phyloP scores from a whole-genome alignment of 2,329 filamentous ascomycete species.

The Graphiopsis chlorocephala region DNA sequence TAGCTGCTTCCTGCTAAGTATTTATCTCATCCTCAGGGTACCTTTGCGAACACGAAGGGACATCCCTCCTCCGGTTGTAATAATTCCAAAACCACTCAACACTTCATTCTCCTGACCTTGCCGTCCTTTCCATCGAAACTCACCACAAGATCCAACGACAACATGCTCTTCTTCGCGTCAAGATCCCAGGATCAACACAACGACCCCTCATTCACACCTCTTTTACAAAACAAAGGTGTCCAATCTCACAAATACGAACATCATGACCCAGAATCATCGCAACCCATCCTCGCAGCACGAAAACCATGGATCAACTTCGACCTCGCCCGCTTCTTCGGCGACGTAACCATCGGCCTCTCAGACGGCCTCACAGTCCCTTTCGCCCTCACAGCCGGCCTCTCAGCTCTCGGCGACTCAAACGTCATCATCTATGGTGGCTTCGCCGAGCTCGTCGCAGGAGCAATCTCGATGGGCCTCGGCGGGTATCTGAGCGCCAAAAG shows the following conservation, averaged over 20 bases:
- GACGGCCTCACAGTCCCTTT: slow-evolving; percentile 40
- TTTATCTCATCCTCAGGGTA: background rate
- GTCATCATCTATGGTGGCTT: slow-evolving; percentile 39
- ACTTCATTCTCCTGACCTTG: background rate
- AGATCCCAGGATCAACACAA: background rate
- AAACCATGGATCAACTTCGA: slow-evolving; percentile 10
- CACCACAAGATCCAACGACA: background rate
- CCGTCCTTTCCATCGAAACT: background rate
- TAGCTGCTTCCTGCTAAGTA: slow-evolving; percentile 2
- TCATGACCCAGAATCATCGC: background rate
- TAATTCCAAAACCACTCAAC: background rate
- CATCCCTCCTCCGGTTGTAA: background rate
- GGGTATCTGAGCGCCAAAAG: slow-evolving; percentile 46
- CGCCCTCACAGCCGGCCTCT: slow-evolving; percentile 37
- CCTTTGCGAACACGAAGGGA: background rate
- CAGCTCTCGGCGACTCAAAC: slow-evolving; percentile 35
- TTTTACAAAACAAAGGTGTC: background rate
- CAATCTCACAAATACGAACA: slow-evolving; percentile 1
- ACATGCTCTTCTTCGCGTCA: background rate
- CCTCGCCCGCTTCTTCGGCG: slow-evolving; percentile 11
- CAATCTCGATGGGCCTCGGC: slow-evolving; percentile 42
- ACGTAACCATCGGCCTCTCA: slow-evolving; percentile 21
- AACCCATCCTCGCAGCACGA: background rate
- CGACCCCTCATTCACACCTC: background rate
- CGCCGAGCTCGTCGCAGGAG: slow-evolving; percentile 39